Evolutionary conservation across 23 red algal genomes (phyloP).

Genomic region (Cyanidium caldarium): DNA sequence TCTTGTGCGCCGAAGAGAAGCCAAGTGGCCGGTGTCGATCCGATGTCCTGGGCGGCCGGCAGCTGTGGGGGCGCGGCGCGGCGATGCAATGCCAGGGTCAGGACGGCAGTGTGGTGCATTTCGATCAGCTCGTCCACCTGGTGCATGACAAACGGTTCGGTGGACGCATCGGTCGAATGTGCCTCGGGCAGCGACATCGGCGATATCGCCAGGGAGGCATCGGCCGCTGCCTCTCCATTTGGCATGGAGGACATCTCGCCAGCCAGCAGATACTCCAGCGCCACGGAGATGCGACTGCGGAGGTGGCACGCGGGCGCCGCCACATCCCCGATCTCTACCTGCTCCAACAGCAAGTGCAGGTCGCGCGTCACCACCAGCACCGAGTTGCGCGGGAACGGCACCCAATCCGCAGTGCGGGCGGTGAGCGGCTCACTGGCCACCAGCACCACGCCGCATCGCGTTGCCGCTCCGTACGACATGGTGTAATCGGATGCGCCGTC

Average conservation of each 20-base stretch:
- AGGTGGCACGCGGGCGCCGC: no score
- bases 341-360: conserved; percentile 40
- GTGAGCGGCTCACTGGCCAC: conserved; percentile 75
- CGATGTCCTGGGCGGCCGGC: no score
- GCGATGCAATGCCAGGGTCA: conserved; percentile 32
- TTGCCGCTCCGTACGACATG: background rate
- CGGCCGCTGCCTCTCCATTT: no score
- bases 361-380: conserved; percentile 35
- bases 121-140: conserved; percentile 26
- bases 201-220: background rate
- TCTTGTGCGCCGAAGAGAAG: conserved; percentile 36
- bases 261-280: no score
- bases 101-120: conserved; percentile 12
- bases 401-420: conserved; percentile 42
- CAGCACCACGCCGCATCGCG: background rate
- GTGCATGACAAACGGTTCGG: conserved; percentile 1
- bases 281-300: no score
- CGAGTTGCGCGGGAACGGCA: conserved; percentile 38
- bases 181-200: background rate
- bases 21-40: conserved; percentile 10
- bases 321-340: no score
- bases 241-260: no score
- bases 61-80: no score
- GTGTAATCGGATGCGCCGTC: background rate
- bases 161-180: background rate